These are phyloP conservation scores for Calonectria leucothoes DNA, from an alignment of 2,329 filamentous ascomycete genomes.

Conservation along the genomic window DNA sequence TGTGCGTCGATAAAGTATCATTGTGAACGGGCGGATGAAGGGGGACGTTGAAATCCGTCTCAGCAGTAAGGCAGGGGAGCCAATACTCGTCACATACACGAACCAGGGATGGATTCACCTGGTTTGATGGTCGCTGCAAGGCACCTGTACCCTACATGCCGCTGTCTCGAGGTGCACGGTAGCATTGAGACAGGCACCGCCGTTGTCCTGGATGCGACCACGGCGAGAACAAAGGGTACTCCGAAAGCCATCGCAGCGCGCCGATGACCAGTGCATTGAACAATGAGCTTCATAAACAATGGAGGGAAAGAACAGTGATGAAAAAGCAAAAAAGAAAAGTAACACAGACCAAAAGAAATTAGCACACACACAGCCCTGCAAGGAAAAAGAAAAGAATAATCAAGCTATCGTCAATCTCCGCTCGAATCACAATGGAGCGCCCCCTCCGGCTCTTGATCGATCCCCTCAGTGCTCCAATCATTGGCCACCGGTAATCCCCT, in stretches of 20 bases:
- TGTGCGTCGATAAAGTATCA: neutral
- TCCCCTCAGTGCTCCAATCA: conserved; percentile 26
- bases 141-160: conserved; percentile 1
- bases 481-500: conserved; percentile 20
- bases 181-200: conserved; percentile 6
- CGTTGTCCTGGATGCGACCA: neutral
- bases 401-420: conserved; percentile 17
- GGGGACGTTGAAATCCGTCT: conserved; percentile 1
- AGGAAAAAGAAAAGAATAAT: conserved; percentile 18
- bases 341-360: neutral
- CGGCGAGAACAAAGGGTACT: neutral
- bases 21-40: conserved; percentile 7
- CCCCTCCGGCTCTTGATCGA: conserved; percentile 22
- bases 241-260: neutral
- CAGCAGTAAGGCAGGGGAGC: neutral
- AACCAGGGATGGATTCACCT: neutral
- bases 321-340: conserved; percentile 12
- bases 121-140: neutral
- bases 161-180: conserved; percentile 1
- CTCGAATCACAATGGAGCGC: conserved; percentile 29
- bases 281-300: neutral
- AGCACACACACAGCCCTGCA: conserved; percentile 2
- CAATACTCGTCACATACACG: neutral
- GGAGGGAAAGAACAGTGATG: neutral
- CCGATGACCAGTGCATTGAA: conserved; percentile 7